Conservation (phyloP, 1,284 basidiomycete species). For the Cryptococcus amylolentus region DNA sequence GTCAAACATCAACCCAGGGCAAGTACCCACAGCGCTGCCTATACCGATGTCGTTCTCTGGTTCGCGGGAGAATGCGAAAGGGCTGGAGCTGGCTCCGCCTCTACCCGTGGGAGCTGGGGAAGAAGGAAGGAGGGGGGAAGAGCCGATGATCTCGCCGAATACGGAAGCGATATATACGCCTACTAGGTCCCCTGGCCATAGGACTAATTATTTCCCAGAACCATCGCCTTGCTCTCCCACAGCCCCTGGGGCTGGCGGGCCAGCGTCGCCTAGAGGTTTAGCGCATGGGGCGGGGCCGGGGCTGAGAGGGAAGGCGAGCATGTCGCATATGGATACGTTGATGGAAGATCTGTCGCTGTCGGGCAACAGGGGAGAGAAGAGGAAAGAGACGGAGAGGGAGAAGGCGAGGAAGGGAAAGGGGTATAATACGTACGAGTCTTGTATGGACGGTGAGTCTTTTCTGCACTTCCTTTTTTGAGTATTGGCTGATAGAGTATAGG, state of each 20-base stretch:
- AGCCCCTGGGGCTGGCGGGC: background rate
- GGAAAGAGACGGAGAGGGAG: too few species aligned
- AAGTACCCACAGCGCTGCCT: background rate
- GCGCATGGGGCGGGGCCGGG: too few species aligned
- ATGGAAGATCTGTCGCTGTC: background rate
- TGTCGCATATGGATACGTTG: too few species aligned
- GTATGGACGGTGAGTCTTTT: slow-evolving; percentile 43
- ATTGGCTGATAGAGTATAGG: slow-evolving; percentile 16
- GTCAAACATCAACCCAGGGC: background rate
- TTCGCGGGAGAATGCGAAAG: background rate
- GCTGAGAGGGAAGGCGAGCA: too few species aligned
- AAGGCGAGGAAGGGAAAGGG: slow-evolving; percentile 8
- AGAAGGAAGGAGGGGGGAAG: too few species aligned
- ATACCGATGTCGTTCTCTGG: background rate
- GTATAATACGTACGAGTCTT: slow-evolving; percentile 32
- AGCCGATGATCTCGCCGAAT: background rate
- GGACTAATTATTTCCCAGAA: slow-evolving; percentile 3
- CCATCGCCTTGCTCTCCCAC: slow-evolving; percentile 1
- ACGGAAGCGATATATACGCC: slow-evolving; percentile 8
- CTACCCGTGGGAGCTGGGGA: background rate
- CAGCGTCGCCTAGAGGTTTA: background rate
- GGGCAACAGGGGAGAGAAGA: background rate
- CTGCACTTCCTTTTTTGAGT: background rate
- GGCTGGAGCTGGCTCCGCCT: background rate
- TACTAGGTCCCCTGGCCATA: slow-evolving; percentile 9